Evolutionary conservation across 768 basidiomycete species (phyloP), one percentile per base, ranked within the genome.

Genomic region (Brasilioporus rufonigricans): DNA sequence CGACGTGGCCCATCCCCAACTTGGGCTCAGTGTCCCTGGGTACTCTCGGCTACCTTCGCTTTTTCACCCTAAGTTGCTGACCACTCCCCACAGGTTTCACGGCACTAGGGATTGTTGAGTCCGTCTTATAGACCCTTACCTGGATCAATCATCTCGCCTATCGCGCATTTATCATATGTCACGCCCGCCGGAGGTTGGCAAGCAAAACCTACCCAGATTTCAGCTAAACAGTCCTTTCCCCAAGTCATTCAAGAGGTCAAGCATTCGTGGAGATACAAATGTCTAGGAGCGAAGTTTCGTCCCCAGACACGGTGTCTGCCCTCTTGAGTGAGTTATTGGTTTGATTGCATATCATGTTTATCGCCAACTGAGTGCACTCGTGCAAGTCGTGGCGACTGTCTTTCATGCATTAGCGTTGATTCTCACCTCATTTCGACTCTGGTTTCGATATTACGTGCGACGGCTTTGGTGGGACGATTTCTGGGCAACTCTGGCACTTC

Each of bases 381-480:
- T 3, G 8, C 36, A 29, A 68, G 66, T 68, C 27, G 18, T 62
- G 24, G 29, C 18, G 32, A 61, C 65, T 16, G 31, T 66, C 39
- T 45, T 71, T 12, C 61, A 71, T 29, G 60, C 6, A 1, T 29
- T 60, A 2, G 61, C 57, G 19, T 11, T 70, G 4, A 44, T 51
- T 23, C 41, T 64, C 10, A 70, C 69, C 18, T 54, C 55, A 2
- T 67, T 71, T 48, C 61, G 65, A 43, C 61, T 71, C 19, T 69
- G 56, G 56, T 65, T 68, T 46, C 61, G 65, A 43, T 50, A 61
- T 43, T 39, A 55, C 24, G 58, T 61, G 23, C 53, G 55, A 45
- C 60, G 60, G 12, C 52, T 67, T n/a, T 64, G 68, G 70, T 71
- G 59, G 63, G 68, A 70, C 35, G 70, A 70, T 38, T 48, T 69